Evolutionary conservation across 225 moss, liverwort and hornwort species (phyloP).

Genomic region (Asterella californica): DNA sequence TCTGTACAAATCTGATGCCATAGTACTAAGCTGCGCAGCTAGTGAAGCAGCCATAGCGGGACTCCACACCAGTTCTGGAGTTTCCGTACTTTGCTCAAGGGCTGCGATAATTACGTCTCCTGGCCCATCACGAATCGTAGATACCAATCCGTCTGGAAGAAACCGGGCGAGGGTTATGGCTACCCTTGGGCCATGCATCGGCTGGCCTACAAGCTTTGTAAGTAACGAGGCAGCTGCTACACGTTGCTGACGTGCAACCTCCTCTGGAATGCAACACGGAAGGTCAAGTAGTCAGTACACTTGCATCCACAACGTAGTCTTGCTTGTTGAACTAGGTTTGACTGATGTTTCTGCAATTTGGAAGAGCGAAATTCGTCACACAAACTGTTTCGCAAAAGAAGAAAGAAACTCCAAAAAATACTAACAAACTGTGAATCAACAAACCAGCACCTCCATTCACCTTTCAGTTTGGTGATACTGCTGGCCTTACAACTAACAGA

Average conservation of each 20-base stretch:
- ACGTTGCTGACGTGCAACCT: conserved; percentile 68
- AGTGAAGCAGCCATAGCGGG: conserved; percentile 95
- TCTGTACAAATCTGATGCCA: conserved; percentile 73
- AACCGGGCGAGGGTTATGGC: conserved; percentile 82
- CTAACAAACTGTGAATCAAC: not conserved
- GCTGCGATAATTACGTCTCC: conserved; percentile 83
- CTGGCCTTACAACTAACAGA: too few relatives aligned
- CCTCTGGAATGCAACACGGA: conserved; percentile 40
- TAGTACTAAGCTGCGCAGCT: conserved; percentile 76
- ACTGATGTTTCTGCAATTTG: too few relatives aligned
- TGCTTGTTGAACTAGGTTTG: too few relatives aligned
- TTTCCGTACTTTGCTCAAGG: conserved; percentile 89
- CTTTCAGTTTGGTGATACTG: not conserved
- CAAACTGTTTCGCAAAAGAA: too few relatives aligned
- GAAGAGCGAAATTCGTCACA: too few relatives aligned
- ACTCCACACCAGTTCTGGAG: conserved; percentile 95
- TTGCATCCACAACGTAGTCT: not conserved
- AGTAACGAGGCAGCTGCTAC: conserved; percentile 77
- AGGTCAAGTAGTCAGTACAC: not conserved
- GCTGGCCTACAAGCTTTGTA: conserved; percentile 83
- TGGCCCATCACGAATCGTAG: conserved; percentile 81
- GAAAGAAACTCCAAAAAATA: not conserved
- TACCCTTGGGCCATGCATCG: conserved; percentile 93
- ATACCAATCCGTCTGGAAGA: conserved; percentile 84
- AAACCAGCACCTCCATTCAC: not conserved